These are phyloP conservation scores for Pseudisothecium myosuroides DNA, from an alignment of 225 moss, liverwort and hornwort species.

Conservation along the genomic window DNA sequence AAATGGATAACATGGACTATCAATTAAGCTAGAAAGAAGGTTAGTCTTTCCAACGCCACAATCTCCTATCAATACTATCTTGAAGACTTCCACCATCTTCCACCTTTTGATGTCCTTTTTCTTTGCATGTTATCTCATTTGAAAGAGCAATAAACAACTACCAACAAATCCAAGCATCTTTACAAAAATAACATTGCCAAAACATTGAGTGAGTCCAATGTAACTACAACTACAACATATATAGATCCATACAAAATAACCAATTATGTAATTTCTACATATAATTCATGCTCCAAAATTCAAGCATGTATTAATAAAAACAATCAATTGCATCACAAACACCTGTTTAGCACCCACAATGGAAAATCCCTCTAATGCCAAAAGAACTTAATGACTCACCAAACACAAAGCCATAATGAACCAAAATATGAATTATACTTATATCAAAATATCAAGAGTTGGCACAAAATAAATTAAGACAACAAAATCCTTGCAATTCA, in stretches of 20 bases:
- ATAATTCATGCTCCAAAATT: background rate
- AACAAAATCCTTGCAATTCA: background rate
- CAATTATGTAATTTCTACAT: too few relatives aligned
- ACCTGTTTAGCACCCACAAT: background rate
- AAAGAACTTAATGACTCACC: background rate
- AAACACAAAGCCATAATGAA: background rate
- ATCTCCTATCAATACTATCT: background rate
- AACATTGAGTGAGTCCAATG: background rate
- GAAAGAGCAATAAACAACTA: background rate
- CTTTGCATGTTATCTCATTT: background rate
- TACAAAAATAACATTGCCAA: background rate
- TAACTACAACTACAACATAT: background rate
- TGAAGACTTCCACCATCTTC: background rate
- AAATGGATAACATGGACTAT: background rate
- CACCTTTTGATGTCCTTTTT: background rate
- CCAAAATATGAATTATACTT: background rate
- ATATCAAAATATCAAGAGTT: background rate
- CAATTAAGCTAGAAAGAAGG: background rate
- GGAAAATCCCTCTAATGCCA: background rate
- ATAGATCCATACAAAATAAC: too few relatives aligned
- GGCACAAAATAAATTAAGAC: background rate
- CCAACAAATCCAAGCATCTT: background rate
- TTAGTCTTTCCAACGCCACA: background rate
- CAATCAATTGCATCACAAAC: too few relatives aligned
- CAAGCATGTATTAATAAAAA: background rate